phyloP scores from a whole-genome alignment of 345 rosid genomes.

The Boechera stricta region DNA sequence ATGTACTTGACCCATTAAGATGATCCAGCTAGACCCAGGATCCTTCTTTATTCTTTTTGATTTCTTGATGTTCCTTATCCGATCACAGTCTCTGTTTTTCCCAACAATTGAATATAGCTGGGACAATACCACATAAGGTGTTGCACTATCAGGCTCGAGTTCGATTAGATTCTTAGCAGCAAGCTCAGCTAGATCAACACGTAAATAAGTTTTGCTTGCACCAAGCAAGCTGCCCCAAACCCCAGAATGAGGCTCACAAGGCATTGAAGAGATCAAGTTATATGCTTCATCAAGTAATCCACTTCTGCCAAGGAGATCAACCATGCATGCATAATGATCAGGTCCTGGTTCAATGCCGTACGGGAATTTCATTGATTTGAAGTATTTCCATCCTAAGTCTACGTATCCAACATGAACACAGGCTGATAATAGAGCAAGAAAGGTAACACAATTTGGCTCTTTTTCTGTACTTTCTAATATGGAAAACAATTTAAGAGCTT shows the following conservation, averaged over 20 bases:
- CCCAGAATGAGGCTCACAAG: conserved; percentile 65
- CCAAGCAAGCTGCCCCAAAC: conserved; percentile 89
- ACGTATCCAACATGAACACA: conserved; percentile 78
- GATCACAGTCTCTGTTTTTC: conserved; percentile 49
- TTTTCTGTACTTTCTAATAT: conserved; percentile 52
- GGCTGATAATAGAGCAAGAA: conserved; percentile 75
- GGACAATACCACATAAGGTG: conserved; percentile 76
- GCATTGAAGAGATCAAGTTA: conserved; percentile 58
- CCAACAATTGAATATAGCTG: conserved; percentile 59
- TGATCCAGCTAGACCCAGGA: conserved; percentile 85
- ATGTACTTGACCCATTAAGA: conserved; percentile 51
- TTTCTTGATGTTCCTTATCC: conserved; percentile 53
- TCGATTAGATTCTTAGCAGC: conserved; percentile 65
- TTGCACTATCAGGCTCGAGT: conserved; percentile 70
- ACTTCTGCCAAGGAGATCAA: conserved; percentile 82
- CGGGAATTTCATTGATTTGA: conserved; percentile 60
- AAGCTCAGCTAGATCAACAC: conserved; percentile 68
- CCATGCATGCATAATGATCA: conserved; percentile 81
- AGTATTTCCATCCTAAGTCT: conserved; percentile 62
- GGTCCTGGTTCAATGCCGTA: conserved; percentile 62
- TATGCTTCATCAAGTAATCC: conserved; percentile 71
- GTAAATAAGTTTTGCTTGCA: conserved; percentile 60
- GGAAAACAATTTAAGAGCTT: conserved; percentile 60
- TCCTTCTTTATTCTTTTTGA: conserved; percentile 65
- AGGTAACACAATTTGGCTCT: conserved; percentile 71